A percentile compares a stretch with the other conserved stretches of the same genome.
phyloP scores from a whole-genome alignment of 192 early-diverging fungal species.

The Gonapodya prolifera region DNA sequence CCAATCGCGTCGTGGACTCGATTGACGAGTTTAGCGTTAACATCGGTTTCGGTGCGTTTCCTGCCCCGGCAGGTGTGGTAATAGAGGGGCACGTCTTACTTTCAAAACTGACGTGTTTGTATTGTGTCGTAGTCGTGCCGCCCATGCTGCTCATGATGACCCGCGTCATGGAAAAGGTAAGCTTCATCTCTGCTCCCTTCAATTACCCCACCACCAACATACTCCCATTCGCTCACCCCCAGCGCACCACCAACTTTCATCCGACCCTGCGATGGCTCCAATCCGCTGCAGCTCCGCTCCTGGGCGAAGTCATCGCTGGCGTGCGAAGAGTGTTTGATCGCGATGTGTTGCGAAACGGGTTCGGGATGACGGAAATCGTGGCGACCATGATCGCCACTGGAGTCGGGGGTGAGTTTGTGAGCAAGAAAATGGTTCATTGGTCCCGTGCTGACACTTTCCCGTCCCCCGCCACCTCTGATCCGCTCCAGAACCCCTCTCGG shows the following conservation, averaged over 20 bases:
- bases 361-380: slow-evolving; percentile 4
- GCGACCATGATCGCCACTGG: neutral
- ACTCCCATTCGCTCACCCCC: neutral
- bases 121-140: neutral
- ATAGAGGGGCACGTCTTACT: neutral
- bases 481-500: neutral
- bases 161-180: neutral
- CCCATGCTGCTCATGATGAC: neutral
- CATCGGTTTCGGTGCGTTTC: neutral
- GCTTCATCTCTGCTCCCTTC: neutral
- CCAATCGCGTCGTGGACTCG: neutral
- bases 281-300: slow-evolving; percentile 4
- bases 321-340: neutral
- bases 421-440: neutral
- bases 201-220: neutral
- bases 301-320: neutral
- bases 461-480: neutral
- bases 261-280: slow-evolving; percentile 2
- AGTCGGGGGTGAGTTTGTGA: neutral
- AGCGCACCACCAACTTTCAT: neutral
- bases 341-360: neutral
- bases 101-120: neutral
- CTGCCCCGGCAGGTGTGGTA: neutral
- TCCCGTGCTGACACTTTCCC: neutral
- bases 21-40: neutral